These are phyloP conservation scores for Paramecium sonneborni DNA, from an alignment of 73 alveolate genomes.

Conservation along the genomic window DNA sequence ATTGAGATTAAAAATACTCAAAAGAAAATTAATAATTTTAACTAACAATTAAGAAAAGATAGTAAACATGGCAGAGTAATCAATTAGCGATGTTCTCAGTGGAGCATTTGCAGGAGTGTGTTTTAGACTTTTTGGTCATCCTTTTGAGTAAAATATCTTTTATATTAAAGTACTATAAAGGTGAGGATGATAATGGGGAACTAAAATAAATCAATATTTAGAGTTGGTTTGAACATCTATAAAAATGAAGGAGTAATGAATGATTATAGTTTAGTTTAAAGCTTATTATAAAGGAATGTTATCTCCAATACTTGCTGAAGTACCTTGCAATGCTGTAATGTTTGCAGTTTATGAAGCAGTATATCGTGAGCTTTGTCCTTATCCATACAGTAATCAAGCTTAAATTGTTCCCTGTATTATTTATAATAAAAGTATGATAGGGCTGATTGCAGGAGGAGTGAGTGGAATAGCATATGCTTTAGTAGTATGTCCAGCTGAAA, in stretches of 20 bases:
- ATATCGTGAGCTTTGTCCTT: not conserved
- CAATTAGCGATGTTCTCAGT: not conserved
- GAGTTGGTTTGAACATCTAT: not conserved
- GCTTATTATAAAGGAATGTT: slow-evolving; percentile 58
- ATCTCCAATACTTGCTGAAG: slow-evolving; percentile 27
- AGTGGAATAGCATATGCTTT: slow-evolving; percentile 43
- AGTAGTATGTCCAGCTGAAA: slow-evolving; percentile 42
- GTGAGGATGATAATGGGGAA: slow-evolving; percentile 22
- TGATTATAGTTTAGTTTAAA: not conserved
- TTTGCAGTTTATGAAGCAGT: slow-evolving; percentile 29
- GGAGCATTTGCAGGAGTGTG: slow-evolving; percentile 46
- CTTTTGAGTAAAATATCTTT: slow-evolving; percentile 13
- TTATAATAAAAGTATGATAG: not conserved
- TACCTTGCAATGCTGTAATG: slow-evolving; percentile 37
- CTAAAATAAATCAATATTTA: not conserved
- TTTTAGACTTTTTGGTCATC: slow-evolving; percentile 38
- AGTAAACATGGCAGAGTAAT: not conserved
- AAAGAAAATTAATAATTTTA: not conserved
- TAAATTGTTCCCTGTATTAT: not conserved
- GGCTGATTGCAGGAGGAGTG: slow-evolving; percentile 43
- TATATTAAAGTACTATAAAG: not conserved
- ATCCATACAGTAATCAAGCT: not conserved
- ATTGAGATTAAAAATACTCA: not conserved
- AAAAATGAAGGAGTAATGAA: slow-evolving; percentile 37
- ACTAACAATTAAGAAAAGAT: not conserved